A percentile compares a stretch with the other conserved stretches of the same genome.
Evolutionary conservation across 1,284 basidiomycete genomes (phyloP).

Genomic region (Puccinia horiana): DNA sequence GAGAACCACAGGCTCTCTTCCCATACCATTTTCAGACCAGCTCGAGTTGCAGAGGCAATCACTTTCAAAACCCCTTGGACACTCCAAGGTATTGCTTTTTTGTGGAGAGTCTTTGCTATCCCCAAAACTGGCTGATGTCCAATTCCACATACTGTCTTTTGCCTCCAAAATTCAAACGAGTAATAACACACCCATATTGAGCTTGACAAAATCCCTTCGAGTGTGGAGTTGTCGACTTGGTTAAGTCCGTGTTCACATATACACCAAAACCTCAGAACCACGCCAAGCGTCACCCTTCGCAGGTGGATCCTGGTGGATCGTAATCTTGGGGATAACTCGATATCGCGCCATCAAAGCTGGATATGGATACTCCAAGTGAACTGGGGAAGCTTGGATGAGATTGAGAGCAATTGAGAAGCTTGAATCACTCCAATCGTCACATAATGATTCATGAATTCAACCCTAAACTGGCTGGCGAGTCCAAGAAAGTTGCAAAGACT

Average conservation of each 20-base stretch:
- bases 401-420: background rate
- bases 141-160: too few species aligned
- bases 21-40: background rate
- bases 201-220: too few species aligned
- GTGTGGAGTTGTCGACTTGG: too few species aligned
- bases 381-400: background rate
- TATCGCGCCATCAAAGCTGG: background rate
- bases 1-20: background rate
- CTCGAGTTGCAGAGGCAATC: background rate
- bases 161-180: background rate
- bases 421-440: background rate
- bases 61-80: background rate
- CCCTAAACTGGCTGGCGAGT: background rate
- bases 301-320: background rate
- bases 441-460: background rate
- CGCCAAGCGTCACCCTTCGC: background rate
- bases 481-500: background rate
- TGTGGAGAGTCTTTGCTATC: background rate
- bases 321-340: background rate
- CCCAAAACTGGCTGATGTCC: background rate
- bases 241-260: too few species aligned
- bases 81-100: background rate
- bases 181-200: background rate
- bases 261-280: background rate
- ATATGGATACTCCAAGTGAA: background rate